phyloP scores from a whole-genome alignment of 768 basidiomycete genomes.

The Hericium alpestre region DNA sequence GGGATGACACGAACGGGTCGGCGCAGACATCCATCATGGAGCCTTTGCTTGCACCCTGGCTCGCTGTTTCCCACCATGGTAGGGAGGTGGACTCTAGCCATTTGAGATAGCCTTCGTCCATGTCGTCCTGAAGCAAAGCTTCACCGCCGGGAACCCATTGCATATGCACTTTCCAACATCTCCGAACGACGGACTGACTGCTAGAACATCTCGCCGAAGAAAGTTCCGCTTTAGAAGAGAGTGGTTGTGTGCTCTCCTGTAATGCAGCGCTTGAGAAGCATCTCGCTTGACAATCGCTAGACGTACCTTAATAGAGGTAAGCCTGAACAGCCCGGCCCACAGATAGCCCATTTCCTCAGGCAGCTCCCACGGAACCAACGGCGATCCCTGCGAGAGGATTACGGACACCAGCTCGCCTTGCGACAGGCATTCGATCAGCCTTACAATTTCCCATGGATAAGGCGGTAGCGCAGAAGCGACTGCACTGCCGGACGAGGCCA shows the following conservation, averaged over 20 bases:
- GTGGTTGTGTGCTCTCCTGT: neutral
- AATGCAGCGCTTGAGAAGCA: neutral
- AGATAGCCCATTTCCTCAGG: slow-evolving; percentile 8
- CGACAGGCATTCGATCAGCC: neutral
- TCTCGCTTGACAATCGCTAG: neutral
- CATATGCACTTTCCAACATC: slow-evolving; percentile 6
- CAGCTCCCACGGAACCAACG: slow-evolving; percentile 10
- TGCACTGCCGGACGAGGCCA: too few species aligned
- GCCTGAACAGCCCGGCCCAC: slow-evolving; percentile 15
- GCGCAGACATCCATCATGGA: neutral
- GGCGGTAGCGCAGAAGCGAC: neutral
- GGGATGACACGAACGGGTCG: neutral
- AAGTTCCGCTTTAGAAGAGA: slow-evolving; percentile 5
- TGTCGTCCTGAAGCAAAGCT: slow-evolving; percentile 5
- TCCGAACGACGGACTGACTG: neutral
- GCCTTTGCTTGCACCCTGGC: neutral
- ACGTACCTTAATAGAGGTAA: slow-evolving; percentile 7
- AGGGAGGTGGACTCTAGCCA: slow-evolving; percentile 1
- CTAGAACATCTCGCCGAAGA: neutral
- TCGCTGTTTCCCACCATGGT: slow-evolving; percentile 12
- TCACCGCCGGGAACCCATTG: slow-evolving; percentile 12
- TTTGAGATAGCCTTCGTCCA: neutral
- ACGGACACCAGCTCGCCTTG: neutral
- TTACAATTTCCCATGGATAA: neutral
- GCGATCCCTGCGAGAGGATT: slow-evolving; percentile 8